phyloP scores from a whole-genome alignment of 208 protist species.

The Plasmodiophora brassicae region DNA sequence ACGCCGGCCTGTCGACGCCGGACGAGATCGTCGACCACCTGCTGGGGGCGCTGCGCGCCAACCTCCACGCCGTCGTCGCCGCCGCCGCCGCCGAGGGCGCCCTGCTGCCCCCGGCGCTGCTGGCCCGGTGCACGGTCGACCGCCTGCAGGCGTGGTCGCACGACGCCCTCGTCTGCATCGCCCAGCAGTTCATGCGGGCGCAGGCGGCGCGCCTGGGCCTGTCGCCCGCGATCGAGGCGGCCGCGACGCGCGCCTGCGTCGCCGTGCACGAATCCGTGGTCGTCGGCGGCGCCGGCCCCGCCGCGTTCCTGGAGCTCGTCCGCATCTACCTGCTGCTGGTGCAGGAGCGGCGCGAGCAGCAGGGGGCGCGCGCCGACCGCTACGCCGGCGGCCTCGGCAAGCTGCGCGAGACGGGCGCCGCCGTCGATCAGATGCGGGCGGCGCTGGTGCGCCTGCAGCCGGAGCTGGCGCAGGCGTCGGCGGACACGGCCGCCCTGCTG shows the following conservation, averaged over 20 bases:
- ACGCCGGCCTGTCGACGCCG: slow-evolving; percentile 74
- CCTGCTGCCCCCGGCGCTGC: slow-evolving; percentile 90
- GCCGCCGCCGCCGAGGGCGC: slow-evolving; percentile 86
- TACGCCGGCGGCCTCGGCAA: slow-evolving; percentile 76
- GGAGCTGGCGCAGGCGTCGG: slow-evolving; percentile 78
- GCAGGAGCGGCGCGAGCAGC: slow-evolving; percentile 63
- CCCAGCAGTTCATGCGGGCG: neutral
- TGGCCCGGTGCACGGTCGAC: slow-evolving; percentile 94
- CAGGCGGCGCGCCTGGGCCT: neutral
- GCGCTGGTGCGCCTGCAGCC: slow-evolving; percentile 81
- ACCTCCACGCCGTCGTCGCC: slow-evolving; percentile 86
- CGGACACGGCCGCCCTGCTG: slow-evolving; percentile 83
- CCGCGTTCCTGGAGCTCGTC: slow-evolving; percentile 86
- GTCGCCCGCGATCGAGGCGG: neutral
- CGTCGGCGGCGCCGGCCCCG: too few species aligned
- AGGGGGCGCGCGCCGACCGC: slow-evolving; percentile 73
- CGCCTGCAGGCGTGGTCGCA: slow-evolving; percentile 90
- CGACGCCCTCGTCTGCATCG: slow-evolving; percentile 71
- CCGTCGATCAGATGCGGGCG: slow-evolving; percentile 86
- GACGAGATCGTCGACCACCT: slow-evolving; percentile 85
- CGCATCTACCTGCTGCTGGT: slow-evolving; percentile 73
- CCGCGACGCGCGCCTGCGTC: slow-evolving; percentile 71
- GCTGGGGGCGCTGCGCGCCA: slow-evolving; percentile 78
- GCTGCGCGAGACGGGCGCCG: slow-evolving; percentile 75
- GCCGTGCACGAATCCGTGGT: slow-evolving; percentile 67